Conservation (phyloP, 768 basidiomycete genomes). For the Lentinula aciculospora region DNA sequence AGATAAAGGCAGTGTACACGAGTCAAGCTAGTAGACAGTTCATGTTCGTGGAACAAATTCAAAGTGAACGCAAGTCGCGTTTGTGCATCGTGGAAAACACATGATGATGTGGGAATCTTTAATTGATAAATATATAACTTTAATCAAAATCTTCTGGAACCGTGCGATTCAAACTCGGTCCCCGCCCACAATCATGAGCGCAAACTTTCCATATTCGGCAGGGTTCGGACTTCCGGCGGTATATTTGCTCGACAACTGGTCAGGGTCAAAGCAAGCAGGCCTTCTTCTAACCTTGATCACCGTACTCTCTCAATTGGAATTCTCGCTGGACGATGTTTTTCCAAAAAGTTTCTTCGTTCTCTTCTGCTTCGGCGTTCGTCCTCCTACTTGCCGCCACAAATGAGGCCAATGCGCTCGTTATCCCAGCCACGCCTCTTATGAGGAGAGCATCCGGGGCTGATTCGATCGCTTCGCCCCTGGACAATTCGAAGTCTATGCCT, state of each 20-base stretch:
- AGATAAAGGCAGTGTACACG: neutral
- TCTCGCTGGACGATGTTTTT: constrained; percentile 30
- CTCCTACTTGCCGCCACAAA: constrained; percentile 13
- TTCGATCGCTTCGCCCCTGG: neutral
- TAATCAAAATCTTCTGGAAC: no score
- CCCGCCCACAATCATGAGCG: neutral
- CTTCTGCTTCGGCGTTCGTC: constrained; percentile 17
- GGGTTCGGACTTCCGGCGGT: neutral
- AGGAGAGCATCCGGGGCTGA: neutral
- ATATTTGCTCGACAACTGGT: constrained; percentile 6
- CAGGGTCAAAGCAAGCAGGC: constrained; percentile 10
- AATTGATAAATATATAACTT: no score
- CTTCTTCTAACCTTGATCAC: constrained; percentile 10
- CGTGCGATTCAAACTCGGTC: neutral
- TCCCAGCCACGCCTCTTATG: constrained; percentile 21
- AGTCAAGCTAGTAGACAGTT: neutral
- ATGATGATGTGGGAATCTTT: neutral
- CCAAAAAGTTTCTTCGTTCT: constrained; percentile 13
- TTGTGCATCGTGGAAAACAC: neutral
- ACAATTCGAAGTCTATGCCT: neutral
- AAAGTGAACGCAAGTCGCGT: neutral
- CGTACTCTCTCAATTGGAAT: constrained; percentile 4
- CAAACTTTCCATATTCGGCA: neutral
- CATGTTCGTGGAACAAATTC: neutral
- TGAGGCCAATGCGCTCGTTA: constrained; percentile 16